Percentiles rank a stretch among this genome's conserved stretches.
phyloP scores from a whole-genome alignment of 768 basidiomycete species.

The Pleurotus sapidus region DNA sequence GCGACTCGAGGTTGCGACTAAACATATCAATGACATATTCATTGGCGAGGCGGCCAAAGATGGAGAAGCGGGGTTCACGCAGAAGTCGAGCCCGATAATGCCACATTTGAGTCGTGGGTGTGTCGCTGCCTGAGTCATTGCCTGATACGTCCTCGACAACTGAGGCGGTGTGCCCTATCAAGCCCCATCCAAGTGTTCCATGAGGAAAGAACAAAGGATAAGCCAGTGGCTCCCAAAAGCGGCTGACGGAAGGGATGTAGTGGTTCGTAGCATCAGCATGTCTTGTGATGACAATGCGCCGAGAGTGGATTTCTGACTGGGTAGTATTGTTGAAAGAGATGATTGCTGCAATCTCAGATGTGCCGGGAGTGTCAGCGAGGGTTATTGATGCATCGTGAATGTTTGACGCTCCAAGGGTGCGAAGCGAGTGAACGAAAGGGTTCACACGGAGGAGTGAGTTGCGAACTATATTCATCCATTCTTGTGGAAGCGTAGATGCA shows the following conservation, averaged over 20 bases:
- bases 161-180: background rate
- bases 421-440: slow-evolving; percentile 11
- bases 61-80: slow-evolving; percentile 23
- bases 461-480: slow-evolving; percentile 12
- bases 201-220: slow-evolving; percentile 36
- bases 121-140: slow-evolving; percentile 2
- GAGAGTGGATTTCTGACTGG: slow-evolving; percentile 9
- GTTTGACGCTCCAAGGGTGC: background rate
- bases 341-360: slow-evolving; percentile 22
- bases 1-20: slow-evolving; percentile 25
- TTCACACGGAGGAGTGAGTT: slow-evolving; percentile 12
- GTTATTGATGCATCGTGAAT: slow-evolving; percentile 10
- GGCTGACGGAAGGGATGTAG: slow-evolving; percentile 23
- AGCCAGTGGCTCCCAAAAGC: slow-evolving; percentile 31
- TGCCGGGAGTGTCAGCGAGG: slow-evolving; percentile 17
- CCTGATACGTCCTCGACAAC: too few species aligned
- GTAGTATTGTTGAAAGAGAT: slow-evolving; percentile 18
- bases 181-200: slow-evolving; percentile 31
- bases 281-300: slow-evolving; percentile 13
- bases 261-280: background rate
- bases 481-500: slow-evolving; percentile 6
- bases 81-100: slow-evolving; percentile 29
- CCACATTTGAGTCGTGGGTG: slow-evolving; percentile 27
- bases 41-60: slow-evolving; percentile 29
- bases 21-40: slow-evolving; percentile 40